These are phyloP conservation scores for Ceratobasidium sp. DNA, from an alignment of 1,284 basidiomycete genomes.

Conservation along the genomic window DNA sequence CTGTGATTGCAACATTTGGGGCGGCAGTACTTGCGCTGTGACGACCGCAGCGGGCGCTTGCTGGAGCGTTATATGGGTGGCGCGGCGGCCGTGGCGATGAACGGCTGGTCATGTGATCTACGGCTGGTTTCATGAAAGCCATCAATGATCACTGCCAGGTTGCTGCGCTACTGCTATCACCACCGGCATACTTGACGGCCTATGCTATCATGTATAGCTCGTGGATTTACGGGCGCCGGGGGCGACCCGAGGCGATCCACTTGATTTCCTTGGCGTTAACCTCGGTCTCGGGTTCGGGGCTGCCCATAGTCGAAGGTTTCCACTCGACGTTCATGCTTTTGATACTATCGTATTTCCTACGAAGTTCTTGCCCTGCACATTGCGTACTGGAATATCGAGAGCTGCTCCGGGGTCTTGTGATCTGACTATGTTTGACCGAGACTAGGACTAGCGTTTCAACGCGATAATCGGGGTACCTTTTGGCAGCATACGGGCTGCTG, in stretches of 20 bases:
- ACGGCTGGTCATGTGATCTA: conserved; percentile 1
- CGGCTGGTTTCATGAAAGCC: too few relatives aligned
- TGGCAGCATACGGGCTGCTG: background rate
- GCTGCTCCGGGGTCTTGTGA: background rate
- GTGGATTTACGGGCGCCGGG: background rate
- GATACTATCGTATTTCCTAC: background rate
- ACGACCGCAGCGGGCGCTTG: background rate
- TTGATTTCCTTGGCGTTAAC: background rate
- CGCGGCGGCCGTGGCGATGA: background rate
- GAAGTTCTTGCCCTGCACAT: background rate
- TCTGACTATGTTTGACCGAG: too few relatives aligned
- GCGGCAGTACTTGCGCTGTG: too few relatives aligned
- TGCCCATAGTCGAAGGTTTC: too few relatives aligned
- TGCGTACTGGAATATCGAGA: too few relatives aligned
- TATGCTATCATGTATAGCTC: background rate
- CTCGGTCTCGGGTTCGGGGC: background rate
- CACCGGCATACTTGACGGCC: background rate
- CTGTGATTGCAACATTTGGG: background rate
- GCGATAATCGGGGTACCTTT: background rate
- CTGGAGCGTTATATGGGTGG: background rate
- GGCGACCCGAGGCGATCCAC: too few relatives aligned
- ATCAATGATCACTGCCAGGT: background rate
- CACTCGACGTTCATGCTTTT: background rate
- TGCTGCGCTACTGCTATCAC: conserved; percentile 7
- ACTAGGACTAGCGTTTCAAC: background rate